phyloP scores from a whole-genome alignment of 208 protist genomes.

The Acanthamoeba sp. region DNA sequence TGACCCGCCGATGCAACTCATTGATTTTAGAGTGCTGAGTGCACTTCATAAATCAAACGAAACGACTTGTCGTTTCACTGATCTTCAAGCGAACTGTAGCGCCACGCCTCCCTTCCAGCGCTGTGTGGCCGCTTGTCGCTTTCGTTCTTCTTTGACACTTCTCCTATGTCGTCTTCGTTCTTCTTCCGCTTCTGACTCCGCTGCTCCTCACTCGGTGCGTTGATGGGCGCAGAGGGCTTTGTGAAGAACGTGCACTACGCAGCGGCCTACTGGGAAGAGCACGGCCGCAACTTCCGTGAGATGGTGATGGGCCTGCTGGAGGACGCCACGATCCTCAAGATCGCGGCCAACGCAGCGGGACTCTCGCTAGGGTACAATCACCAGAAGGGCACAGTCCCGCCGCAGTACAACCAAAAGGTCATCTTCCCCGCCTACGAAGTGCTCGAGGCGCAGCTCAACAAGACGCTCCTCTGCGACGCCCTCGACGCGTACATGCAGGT shows the following conservation, averaged over 20 bases:
- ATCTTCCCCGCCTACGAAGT: conserved; percentile 66
- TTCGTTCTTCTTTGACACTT: background rate
- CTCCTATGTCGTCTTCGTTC: background rate
- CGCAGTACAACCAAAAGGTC: conserved; percentile 70
- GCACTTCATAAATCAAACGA: too few species aligned
- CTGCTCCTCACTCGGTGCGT: too few species aligned
- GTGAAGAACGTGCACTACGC: conserved; percentile 56
- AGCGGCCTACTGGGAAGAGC: conserved; percentile 67
- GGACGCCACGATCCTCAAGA: conserved; percentile 51
- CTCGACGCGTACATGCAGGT: conserved; percentile 69
- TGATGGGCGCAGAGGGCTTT: conserved; percentile 52
- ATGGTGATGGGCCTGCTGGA: conserved; percentile 59
- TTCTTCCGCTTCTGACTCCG: background rate
- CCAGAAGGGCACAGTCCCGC: conserved; percentile 9
- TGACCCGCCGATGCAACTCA: too few species aligned
- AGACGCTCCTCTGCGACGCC: conserved; percentile 32
- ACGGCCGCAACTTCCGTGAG: conserved; percentile 53
- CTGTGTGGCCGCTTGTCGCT: background rate
- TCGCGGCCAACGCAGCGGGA: conserved; percentile 28
- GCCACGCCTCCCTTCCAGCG: too few species aligned
- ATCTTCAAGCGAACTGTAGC: too few species aligned
- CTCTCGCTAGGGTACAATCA: conserved; percentile 66
- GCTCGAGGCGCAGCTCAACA: background rate
- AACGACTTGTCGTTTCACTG: too few species aligned
- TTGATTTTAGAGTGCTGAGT: too few species aligned